Base-by-base conservation (phyloP, 2,329 filamentous ascomycete species). In the Trichoderma sp. region DNA sequence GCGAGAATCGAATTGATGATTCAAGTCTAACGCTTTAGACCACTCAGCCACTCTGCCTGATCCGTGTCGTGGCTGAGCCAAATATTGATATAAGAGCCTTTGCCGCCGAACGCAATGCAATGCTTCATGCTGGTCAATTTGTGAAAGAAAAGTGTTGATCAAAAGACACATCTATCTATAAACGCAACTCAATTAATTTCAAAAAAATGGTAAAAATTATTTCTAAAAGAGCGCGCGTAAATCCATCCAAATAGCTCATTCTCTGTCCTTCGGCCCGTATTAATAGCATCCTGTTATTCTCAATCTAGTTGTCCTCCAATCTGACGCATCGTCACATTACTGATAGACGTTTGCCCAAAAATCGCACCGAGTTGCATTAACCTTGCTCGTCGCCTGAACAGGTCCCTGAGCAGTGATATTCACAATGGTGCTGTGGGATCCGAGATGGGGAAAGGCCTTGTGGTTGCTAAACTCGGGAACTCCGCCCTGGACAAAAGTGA, bases 1-100 rank as follows among this genome's bases (percentile, higher is more conserved):
- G 60, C 68, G 60, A 64, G 68, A 71, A 71, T 71, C 68, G 60
- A 30, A 36, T n/a, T 8, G 32, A 30, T 71, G 26, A 71, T 71
- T 71, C 68, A 71, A 71, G 68, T 71, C 68, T 64, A 71, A 71
- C 68, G 68, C 68, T 71, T 71, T 71, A 71, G 68, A 71, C 68
- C 68, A 71, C 68, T 71, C 68, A 71, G 68, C 68, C 68, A 71
- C 68, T 71, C 68, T 71, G 68, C 68, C 68, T 30, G 32, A 15
- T 56, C 43, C 28, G 68, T 64, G 61, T 53, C 6, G 21, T 61
- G 28, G 57, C 39, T 26, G n/a, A n/a, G 2, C 14, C 9, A 7
- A 53, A 26, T 28, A 6, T 3, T 6, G 0, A 2, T 4, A 4
- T 30, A 30, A 12, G 18, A 32, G 15, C 11, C 43, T 51, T 51